Conservation (phyloP, 345 rosid species). For the Brassica cretica region DNA sequence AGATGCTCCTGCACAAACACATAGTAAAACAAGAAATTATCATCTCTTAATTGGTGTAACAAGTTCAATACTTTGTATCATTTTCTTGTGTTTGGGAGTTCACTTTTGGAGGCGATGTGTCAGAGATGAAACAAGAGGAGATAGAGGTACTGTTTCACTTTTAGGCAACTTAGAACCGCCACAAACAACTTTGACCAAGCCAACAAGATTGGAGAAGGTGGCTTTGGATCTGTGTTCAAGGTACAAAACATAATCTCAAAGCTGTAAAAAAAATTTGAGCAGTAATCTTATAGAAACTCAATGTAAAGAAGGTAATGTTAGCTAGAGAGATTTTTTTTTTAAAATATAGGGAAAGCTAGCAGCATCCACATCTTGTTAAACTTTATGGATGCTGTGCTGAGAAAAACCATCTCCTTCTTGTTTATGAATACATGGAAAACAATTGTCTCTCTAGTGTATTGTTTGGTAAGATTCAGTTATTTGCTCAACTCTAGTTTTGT, state of each 20-base stretch:
- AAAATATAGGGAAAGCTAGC: background rate
- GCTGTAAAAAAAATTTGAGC: background rate
- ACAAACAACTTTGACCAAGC: background rate
- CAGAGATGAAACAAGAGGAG: background rate
- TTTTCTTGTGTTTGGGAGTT: background rate
- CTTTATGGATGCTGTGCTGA: background rate
- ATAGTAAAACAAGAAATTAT: background rate
- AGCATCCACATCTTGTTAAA: constrained; percentile 1
- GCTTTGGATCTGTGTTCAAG: constrained; percentile 3
- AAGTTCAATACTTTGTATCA: background rate
- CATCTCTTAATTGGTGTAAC: background rate
- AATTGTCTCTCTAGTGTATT: background rate
- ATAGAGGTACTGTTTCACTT: background rate
- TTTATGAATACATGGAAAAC: constrained; percentile 1
- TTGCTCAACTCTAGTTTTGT: background rate
- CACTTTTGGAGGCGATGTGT: background rate
- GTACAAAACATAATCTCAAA: background rate
- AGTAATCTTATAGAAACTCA: background rate
- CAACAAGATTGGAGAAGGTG: constrained; percentile 1
- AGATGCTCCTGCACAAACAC: background rate
- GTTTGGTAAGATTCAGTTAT: background rate
- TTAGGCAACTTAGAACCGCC: background rate
- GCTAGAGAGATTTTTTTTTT: background rate
- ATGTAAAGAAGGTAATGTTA: background rate
- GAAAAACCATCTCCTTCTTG: background rate